Evolutionary conservation across 371 early-diverging fungal species (phyloP), one percentile per base, ranked within the genome.

Genomic region (Lichtheimia ramosa): DNA sequence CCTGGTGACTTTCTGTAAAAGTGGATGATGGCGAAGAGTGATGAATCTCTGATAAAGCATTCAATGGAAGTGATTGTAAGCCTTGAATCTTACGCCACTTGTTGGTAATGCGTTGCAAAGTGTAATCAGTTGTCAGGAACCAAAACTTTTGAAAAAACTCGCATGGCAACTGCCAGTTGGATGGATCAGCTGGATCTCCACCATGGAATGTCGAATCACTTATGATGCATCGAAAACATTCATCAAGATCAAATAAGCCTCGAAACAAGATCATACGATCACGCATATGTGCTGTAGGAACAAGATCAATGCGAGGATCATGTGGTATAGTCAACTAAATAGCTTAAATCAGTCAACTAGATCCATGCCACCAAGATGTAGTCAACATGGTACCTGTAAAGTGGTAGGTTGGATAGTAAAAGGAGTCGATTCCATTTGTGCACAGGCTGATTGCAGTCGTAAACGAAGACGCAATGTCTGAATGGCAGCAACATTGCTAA

Each of bases 221-320:
- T 12, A 85, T 59, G 16, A 85, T 58, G 28, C 76, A 62, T 25
- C 77, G 73, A 61, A 81, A 80, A 34, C 83, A 81, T 15, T 83
- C 85, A 39, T 85, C 85, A 24, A 85, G 68, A 46, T 85, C 81
- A 62, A 76, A 85, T 28, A 79, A 69, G 41, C 75, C 71, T 65
- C 81, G 75, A 56, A 81, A 83, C 12, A 85, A 27, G 53, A 85
- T 85, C 85, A 85, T 85, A 64, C 82, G 73, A 25, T 83, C 85
- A 18, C 85, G 74, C 66, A 85, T 77, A 43, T 79, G 77, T 15
- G 77, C 70, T 12, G 82, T 79, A 2, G 85, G 83, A 50, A 85
- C 74, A 41, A 83, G 59, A 52, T 85, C 85, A 42, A 84, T 84
- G 18, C 85, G 77, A 6, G 85, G 70, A 50, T 84, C 85, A 56